A percentile compares a stretch with the other conserved stretches of the same genome.
phyloP scores from a whole-genome alignment of 306 rosid genomes.

The Pterocarpus santalinus region DNA sequence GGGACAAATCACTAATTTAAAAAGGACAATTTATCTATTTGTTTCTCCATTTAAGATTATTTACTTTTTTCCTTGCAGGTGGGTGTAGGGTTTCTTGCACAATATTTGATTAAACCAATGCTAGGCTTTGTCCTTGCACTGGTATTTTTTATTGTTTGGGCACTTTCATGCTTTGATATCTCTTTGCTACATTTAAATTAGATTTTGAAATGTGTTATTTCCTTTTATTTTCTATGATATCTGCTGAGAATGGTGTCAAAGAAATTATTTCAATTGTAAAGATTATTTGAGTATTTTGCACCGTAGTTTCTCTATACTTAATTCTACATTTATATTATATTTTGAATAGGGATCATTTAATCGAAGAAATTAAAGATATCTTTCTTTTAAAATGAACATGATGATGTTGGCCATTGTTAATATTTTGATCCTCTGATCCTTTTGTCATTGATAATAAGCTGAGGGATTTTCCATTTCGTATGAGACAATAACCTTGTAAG shows the following conservation, averaged over 20 bases:
- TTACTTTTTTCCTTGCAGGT: slow-evolving; percentile 69
- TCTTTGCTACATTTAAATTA: slow-evolving; percentile 19
- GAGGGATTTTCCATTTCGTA: slow-evolving; percentile 6
- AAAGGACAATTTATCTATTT: slow-evolving; percentile 11
- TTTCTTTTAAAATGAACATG: slow-evolving; percentile 14
- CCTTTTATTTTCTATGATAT: slow-evolving; percentile 17
- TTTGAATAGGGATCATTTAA: neutral
- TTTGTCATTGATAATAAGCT: slow-evolving; percentile 5
- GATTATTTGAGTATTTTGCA: slow-evolving; percentile 10
- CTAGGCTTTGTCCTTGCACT: slow-evolving; percentile 80
- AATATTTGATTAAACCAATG: slow-evolving; percentile 85
- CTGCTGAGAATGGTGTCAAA: slow-evolving; percentile 21
- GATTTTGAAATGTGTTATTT: slow-evolving; percentile 38
- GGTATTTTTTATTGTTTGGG: slow-evolving; percentile 58
- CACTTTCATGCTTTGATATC: slow-evolving; percentile 28
- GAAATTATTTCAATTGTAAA: neutral
- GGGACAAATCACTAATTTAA: slow-evolving; percentile 29
- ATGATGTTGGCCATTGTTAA: slow-evolving; percentile 15
- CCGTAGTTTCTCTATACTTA: neutral
- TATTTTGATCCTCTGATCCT: slow-evolving; percentile 7
- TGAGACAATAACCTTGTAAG: slow-evolving; percentile 22
- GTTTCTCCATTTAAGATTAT: slow-evolving; percentile 26
- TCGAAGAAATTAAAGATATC: slow-evolving; percentile 14
- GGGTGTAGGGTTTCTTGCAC: slow-evolving; percentile 97
- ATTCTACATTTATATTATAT: neutral